Base-by-base conservation (phyloP, 805 yeast species). In the Schwanniomyces pseudopolymorphus region DNA sequence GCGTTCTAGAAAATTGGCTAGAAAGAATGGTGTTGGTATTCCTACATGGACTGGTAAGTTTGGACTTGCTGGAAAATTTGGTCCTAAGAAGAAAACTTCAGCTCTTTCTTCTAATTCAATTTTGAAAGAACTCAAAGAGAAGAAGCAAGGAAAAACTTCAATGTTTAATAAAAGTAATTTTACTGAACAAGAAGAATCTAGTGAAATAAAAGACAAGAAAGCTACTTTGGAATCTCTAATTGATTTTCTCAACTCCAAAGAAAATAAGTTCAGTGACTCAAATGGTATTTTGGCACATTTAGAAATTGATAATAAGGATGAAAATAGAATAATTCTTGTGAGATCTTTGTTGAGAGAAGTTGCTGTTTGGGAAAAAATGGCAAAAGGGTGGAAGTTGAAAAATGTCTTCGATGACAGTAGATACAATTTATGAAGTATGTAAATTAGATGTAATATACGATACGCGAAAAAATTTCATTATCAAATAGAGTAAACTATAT, bases 11-110 rank as follows among this genome's bases (percentile, higher is more conserved):
- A 72, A 67, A 40, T 60, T 68, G 19, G 74, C 90, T 1, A 54
- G 76, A 17, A 63, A 61, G 44, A 69, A 59, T 41, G 61, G 56
- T 21, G 72, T 91, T 25, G 96, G 96, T 4, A 83, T 86, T 0
- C 98, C 97, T 0, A 92, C 99, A 0, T 94, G 97, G 95, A 92
- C 99, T 0, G 99, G 99, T 0, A 80, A 80, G 54, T 89, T 85
- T 72, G 99, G 99, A 0, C 64, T 69, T 16, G 96, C 96, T 0
- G 97, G 96, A 1, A 78, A 74, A 53, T 64, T 72, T 25, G 69
- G 67, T 0, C 57, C 59, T 2, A 67, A 60, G 41, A 57, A 50
- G 45, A 28, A 20, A 25, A 17, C 44, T 24, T 38, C 47, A 10
- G 44, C 53, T 3, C 43, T 65, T 2, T 59, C 82, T 0, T 83